Evolutionary conservation across 2,329 filamentous ascomycete species (phyloP).

Genomic region (Fusarium sp.): DNA sequence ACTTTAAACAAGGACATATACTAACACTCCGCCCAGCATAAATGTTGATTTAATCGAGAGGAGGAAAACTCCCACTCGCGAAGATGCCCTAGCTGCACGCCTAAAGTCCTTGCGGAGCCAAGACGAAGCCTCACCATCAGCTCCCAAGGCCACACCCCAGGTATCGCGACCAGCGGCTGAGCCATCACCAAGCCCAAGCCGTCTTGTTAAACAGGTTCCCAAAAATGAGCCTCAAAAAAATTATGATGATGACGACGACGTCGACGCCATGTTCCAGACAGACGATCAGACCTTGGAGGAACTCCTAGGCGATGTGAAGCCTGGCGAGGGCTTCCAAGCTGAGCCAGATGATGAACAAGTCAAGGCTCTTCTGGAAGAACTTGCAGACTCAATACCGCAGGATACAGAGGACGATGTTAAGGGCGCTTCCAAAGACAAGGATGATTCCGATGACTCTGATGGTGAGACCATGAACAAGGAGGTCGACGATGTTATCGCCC

Average conservation of each 20-base stretch:
- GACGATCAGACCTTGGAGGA: conserved; percentile 67
- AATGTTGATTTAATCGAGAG: conserved; percentile 56
- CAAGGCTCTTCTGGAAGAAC: conserved; percentile 52
- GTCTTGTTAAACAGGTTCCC: not conserved
- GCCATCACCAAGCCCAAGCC: not conserved
- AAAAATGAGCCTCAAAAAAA: not conserved
- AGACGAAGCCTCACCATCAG: conserved; percentile 44
- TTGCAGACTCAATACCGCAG: conserved; percentile 50
- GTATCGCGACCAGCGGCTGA: not conserved
- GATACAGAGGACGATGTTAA: conserved; percentile 18
- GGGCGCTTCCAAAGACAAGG: not conserved
- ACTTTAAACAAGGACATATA: not conserved
- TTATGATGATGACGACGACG: conserved; percentile 51
- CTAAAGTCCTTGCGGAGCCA: conserved; percentile 63
- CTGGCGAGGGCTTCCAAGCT: conserved; percentile 46
- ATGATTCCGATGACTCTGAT: conserved; percentile 60
- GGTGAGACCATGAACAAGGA: conserved; percentile 61
- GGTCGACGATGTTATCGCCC: conserved; percentile 58
- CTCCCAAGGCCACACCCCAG: conserved; percentile 9
- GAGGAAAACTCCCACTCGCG: conserved; percentile 57
- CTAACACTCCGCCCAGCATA: conserved; percentile 29
- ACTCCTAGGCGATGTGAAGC: conserved; percentile 58
- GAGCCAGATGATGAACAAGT: conserved; percentile 49
- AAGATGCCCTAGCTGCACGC: conserved; percentile 64
- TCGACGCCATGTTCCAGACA: conserved; percentile 56